Evolutionary conservation across 2,329 filamentous ascomycete species (phyloP), one percentile per base, ranked within the genome.

Genomic region (Pestalotiopsis fici): DNA sequence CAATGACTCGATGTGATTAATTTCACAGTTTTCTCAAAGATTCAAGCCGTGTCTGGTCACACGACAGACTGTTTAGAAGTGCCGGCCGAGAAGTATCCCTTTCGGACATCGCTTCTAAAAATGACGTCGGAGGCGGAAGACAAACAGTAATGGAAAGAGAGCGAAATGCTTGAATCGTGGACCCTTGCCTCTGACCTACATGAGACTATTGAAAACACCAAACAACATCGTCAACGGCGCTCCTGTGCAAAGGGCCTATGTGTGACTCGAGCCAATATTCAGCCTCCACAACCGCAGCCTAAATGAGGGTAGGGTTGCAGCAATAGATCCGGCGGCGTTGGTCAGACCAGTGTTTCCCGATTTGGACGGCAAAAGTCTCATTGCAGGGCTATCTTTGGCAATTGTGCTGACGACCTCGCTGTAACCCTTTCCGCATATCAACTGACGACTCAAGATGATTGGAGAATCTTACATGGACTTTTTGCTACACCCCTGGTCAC

Each of bases 141-240:
- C 7, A 13, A 12, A 31, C 5, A 60, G n/a, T n/a, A 23, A 15
- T 39, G 12, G n/a, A 23, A 15, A 18, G 23, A 59, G 2, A 31
- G 31, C n/a, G 31, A 4, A 4, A 9, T 23, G 2, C 27, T 18
- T 60, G 18, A 13, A 35, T 60, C 18, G 7, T 60, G 12, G 27
- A 27, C 15, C 28, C 27, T 37, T 2, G 43, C 57, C 57, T 4
- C 28, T 12, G 27, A 21, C 27, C n/a, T 37, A 60, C 57, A 60
- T 60, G 57, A 23, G n/a, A 60, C 57, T 60, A 60, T 60, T 9
- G 57, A 60, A 60, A 37, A 60, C 27, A 60, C 57, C 25, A 60
- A 21, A 60, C n/a, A 60, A 13, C 31, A 60, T 60, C 57, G 57
- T 37, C 27, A 39, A 39, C 15, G 9, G 57, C 6, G 15, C 57